phyloP scores from a whole-genome alignment of 176 grass and related monocot genomes.

The Zoysia japonica region DNA sequence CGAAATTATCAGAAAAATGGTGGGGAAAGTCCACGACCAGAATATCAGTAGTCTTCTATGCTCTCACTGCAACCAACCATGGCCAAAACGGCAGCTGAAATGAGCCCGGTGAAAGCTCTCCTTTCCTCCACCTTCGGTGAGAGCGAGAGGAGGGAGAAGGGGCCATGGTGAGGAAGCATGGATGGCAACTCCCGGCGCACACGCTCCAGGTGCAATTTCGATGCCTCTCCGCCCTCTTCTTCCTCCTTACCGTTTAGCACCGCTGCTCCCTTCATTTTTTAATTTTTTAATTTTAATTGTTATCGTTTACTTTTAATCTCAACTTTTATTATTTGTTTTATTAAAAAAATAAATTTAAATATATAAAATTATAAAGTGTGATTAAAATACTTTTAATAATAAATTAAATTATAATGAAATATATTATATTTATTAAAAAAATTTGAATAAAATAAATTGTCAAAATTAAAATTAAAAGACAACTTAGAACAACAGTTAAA shows the following conservation, averaged over 20 bases:
- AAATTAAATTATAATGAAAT: too few species aligned
- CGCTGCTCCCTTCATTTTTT: not conserved
- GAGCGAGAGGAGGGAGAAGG: not conserved
- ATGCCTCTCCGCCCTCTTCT: not conserved
- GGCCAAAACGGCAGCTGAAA: constrained; percentile 22
- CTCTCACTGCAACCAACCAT: constrained; percentile 15
- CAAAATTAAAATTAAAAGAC: too few species aligned
- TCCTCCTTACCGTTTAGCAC: not conserved
- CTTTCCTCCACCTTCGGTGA: not conserved
- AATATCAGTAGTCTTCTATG: not conserved
- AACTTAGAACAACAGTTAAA: too few species aligned
- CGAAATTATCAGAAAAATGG: too few species aligned
- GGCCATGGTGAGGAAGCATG: constrained; percentile 79
- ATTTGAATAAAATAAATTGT: too few species aligned
- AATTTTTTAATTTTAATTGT: too few species aligned
- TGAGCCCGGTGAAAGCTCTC: not conserved
- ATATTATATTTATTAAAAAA: too few species aligned
- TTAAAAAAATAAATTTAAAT: too few species aligned
- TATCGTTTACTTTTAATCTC: too few species aligned
- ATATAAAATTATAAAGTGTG: too few species aligned
- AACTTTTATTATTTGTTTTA: too few species aligned
- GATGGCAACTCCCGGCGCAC: constrained; percentile 87
- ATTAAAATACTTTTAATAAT: too few species aligned
- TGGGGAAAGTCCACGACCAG: not conserved
- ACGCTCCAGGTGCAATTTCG: constrained; percentile 61